Percentiles rank a stretch among this genome's conserved stretches.
phyloP scores from a whole-genome alignment of 2,329 filamentous ascomycete species.

The Kalmusia sp. region DNA sequence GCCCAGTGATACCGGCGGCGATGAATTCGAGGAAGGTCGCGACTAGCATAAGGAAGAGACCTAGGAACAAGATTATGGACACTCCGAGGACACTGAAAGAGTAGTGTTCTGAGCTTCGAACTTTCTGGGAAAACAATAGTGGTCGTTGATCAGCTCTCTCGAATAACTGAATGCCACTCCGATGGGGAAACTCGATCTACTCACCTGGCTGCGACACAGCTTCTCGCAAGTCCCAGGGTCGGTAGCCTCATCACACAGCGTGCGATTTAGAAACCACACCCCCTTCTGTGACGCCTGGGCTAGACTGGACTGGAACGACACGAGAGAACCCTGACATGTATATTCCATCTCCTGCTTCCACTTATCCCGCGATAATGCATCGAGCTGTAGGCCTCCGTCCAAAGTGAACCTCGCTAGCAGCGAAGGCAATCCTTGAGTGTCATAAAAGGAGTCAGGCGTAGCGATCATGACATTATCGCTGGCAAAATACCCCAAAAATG shows the following conservation, averaged over 20 bases:
- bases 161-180: neutral
- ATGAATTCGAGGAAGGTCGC: constrained; percentile 9
- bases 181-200: neutral
- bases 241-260: neutral
- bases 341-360: constrained; percentile 23
- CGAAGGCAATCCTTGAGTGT: neutral
- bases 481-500: neutral
- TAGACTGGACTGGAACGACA: constrained; percentile 11
- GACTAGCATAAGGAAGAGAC: constrained; percentile 9
- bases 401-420: constrained; percentile 8
- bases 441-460: constrained; percentile 1
- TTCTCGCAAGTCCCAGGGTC: neutral
- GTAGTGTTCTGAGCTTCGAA: constrained; percentile 12
- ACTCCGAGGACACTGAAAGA: constrained; percentile 20
- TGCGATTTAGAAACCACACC: neutral
- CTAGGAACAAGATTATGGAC: constrained; percentile 11
- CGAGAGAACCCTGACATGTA: constrained; percentile 12
- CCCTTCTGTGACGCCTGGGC: constrained; percentile 7
- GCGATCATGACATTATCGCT: constrained; percentile 1
- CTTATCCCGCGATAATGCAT: constrained; percentile 10
- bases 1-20: neutral
- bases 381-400: neutral
- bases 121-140: constrained; percentile 4
- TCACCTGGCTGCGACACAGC: constrained; percentile 8
- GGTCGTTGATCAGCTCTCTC: neutral